Base-by-base conservation (phyloP, 2,329 filamentous ascomycete species). In the Claviceps sp. region DNA sequence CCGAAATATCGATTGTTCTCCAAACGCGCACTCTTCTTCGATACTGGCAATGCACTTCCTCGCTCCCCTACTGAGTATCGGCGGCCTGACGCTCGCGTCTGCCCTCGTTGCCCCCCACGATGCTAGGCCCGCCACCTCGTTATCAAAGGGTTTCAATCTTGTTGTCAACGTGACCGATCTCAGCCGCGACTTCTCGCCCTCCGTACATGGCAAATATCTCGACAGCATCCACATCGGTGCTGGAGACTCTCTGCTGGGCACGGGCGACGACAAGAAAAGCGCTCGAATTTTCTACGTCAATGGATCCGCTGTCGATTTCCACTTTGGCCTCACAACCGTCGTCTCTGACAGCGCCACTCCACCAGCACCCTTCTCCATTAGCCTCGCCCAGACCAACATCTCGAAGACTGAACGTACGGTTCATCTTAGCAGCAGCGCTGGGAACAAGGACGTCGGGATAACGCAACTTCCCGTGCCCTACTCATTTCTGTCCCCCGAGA, bases 271-370 rank as follows among this genome's bases (percentile, higher is more conserved):
- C 30, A 20, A 46, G n/a, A 56, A 56, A 7, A 50, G 7, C 8
- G 7, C 54, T 7, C 62, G 62, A 37, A 55, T 71, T 53, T 77
- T 77, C 59, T 77, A 76, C 67, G 63, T 72, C 52, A 77, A 78
- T 57, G 72, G 70, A 57, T 74, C 73, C 13, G 64, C 63, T 13
- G 53, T 60, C 6, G 65, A 71, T 41, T 56, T 67, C 6, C 56
- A 58, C 18, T 60, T 36, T 22, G 52, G 34, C n/a, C 36, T 14
- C 11, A 47, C 52, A 41, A 51, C 45, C 6, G 52, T 54, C 48
- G 20, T 51, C 8, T 48, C 52, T 1, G 52, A 54, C 34, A 5
- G 0, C 14, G 51, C 43, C 51, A 50, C 34, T 4, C 53, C 53
- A 11, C 53, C 30, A 8, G 59, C 38, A 58, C 66, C 38, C 65